phyloP scores from a whole-genome alignment of 768 basidiomycete species.

The Coprinopsis marcescibilis region DNA sequence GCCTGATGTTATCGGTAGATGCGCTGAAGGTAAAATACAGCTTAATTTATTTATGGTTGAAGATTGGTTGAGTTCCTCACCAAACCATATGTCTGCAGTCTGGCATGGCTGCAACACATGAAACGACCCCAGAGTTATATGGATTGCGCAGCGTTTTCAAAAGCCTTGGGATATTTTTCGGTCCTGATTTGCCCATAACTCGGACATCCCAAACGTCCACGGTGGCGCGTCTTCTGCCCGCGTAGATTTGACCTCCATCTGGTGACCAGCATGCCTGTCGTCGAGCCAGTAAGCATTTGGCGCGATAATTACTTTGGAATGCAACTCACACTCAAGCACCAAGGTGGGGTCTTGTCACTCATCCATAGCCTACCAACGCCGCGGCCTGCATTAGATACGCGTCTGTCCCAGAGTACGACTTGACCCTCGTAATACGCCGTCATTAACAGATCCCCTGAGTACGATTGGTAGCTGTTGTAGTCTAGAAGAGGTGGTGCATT shows the following conservation, averaged over 20 bases:
- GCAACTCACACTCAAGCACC: constrained; percentile 85
- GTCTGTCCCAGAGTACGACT: constrained; percentile 85
- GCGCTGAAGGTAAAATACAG: constrained; percentile 44
- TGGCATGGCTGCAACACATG: constrained; percentile 86
- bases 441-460: constrained; percentile 81
- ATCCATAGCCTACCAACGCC: constrained; percentile 85
- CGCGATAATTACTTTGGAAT: neutral
- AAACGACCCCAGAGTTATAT: constrained; percentile 83
- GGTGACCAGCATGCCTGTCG: constrained; percentile 89
- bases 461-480: constrained; percentile 48
- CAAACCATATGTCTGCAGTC: constrained; percentile 89
- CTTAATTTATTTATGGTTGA: neutral
- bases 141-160: constrained; percentile 84
- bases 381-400: constrained; percentile 54
- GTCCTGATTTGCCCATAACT: constrained; percentile 60
- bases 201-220: constrained; percentile 95
- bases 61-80: constrained; percentile 39
- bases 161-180: constrained; percentile 62
- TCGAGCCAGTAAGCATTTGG: neutral
- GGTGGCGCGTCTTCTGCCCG: constrained; percentile 84
- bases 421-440: constrained; percentile 91
- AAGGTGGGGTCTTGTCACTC: constrained; percentile 89
- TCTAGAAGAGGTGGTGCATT: constrained; percentile 75
- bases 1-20: constrained; percentile 85
- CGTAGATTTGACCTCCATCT: constrained; percentile 83